Conservation (phyloP, 371 early-diverging fungal genomes). For the Mortierella sp. region DNA sequence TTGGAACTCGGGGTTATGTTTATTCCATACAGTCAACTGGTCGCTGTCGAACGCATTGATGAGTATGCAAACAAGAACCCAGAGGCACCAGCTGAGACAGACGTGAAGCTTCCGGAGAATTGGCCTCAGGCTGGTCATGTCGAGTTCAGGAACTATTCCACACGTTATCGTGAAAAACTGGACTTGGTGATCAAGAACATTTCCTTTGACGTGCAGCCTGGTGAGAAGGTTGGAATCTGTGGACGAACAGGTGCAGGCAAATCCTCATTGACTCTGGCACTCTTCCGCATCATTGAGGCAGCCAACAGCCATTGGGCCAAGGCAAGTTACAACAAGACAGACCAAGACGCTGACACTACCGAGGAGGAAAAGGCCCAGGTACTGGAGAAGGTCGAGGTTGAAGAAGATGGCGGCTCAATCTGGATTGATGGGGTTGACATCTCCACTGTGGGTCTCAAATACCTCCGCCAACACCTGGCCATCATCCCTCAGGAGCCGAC, state of each 20-base stretch:
- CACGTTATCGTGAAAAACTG: constrained; percentile 67
- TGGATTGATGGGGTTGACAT: constrained; percentile 77
- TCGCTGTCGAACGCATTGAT: constrained; percentile 74
- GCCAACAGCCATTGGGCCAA: constrained; percentile 50
- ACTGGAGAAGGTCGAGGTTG: constrained; percentile 57
- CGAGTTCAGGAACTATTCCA: constrained; percentile 62
- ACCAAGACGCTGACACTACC: constrained; percentile 2
- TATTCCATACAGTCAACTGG: constrained; percentile 23
- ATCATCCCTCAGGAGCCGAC: constrained; percentile 82
- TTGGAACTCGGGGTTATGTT: background rate
- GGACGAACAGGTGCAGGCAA: constrained; percentile 76
- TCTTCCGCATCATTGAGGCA: constrained; percentile 77
- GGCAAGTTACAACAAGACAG: constrained; percentile 29
- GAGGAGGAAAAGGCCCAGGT: background rate
- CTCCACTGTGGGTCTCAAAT: constrained; percentile 63
- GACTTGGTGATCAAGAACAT: constrained; percentile 71
- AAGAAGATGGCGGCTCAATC: constrained; percentile 69
- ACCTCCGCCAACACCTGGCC: constrained; percentile 71
- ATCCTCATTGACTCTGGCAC: constrained; percentile 68
- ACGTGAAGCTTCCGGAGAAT: constrained; percentile 24
- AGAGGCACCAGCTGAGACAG: constrained; percentile 65
- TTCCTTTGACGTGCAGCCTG: constrained; percentile 58
- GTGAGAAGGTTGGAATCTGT: constrained; percentile 70
- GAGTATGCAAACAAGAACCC: constrained; percentile 70
- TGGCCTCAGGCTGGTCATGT: constrained; percentile 76